phyloP scores from a whole-genome alignment of 2,329 filamentous ascomycete species.

The Elsinoe ampelina region DNA sequence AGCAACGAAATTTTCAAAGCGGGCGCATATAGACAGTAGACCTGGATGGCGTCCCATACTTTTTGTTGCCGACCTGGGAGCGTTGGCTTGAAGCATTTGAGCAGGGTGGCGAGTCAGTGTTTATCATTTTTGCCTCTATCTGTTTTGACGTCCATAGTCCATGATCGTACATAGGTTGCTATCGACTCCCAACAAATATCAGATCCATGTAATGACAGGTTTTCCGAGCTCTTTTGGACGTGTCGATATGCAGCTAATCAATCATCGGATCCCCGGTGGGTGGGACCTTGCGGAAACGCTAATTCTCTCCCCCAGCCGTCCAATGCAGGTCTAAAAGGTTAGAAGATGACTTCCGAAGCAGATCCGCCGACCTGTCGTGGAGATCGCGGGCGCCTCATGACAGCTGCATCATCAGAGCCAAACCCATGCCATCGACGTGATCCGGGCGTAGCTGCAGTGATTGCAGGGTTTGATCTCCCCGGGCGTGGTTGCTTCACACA shows the following conservation, averaged over 20 bases:
- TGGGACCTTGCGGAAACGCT: constrained; percentile 4
- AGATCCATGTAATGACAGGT: not conserved
- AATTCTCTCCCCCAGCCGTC: not conserved
- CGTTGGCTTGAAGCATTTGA: not conserved
- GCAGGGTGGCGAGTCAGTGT: not conserved
- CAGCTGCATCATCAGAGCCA: not conserved
- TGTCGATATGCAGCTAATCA: not conserved
- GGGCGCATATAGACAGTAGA: constrained; percentile 6
- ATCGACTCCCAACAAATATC: not conserved
- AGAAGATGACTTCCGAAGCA: not conserved
- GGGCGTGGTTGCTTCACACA: constrained; percentile 2
- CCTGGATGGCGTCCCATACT: not conserved
- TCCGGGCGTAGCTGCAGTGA: not conserved
- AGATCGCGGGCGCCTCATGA: constrained; percentile 8
- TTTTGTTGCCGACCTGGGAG: no score
- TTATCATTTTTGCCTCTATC: not conserved
- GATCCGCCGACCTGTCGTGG: not conserved
- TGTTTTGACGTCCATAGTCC: not conserved
- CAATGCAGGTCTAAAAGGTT: constrained; percentile 9
- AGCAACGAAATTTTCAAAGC: not conserved
- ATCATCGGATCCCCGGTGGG: not conserved
- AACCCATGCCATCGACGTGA: not conserved
- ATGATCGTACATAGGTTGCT: not conserved
- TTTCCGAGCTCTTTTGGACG: not conserved
- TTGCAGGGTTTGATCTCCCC: constrained; percentile 5